A percentile compares a stretch with the other conserved stretches of the same genome.
Evolutionary conservation across 306 rosid genomes (phyloP).

Genomic region (Lagenaria siceraria): DNA sequence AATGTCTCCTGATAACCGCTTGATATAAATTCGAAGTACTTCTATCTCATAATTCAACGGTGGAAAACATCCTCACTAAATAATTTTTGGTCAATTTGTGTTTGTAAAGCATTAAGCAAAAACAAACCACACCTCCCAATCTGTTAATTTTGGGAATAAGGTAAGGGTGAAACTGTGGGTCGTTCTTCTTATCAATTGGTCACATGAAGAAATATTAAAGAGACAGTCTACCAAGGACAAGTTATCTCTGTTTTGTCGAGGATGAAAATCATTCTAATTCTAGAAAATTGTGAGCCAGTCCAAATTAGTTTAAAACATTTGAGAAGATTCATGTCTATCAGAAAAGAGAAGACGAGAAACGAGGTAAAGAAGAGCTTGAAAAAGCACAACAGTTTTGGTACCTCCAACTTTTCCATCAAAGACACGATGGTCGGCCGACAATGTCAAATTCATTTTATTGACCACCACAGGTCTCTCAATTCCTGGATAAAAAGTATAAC

Average conservation of each 20-base stretch:
- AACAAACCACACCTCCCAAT: neutral
- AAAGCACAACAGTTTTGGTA: conserved; percentile 11
- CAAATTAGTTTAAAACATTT: neutral
- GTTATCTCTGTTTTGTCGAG: neutral
- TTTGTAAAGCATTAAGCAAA: neutral
- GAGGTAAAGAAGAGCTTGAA: neutral
- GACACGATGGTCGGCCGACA: conserved; percentile 92
- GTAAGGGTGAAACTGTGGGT: neutral
- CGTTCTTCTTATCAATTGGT: neutral
- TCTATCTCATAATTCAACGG: no score
- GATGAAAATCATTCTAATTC: neutral
- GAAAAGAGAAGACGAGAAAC: neutral
- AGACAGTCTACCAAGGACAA: neutral
- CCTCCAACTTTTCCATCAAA: conserved; percentile 97
- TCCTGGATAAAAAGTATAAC: conserved; percentile 34
- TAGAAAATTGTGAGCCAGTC: no score
- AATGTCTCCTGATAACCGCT: no score
- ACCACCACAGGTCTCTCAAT: conserved; percentile 59
- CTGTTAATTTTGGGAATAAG: neutral
- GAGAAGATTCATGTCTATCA: neutral
- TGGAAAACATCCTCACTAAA: no score
- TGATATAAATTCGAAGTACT: no score
- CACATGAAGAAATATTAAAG: neutral
- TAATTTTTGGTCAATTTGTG: neutral
- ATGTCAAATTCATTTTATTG: conserved; percentile 65